Percentiles rank a stretch among this genome's conserved stretches.
Conservation (phyloP, 306 rosid genomes). For the Cucurbita pepo region DNA sequence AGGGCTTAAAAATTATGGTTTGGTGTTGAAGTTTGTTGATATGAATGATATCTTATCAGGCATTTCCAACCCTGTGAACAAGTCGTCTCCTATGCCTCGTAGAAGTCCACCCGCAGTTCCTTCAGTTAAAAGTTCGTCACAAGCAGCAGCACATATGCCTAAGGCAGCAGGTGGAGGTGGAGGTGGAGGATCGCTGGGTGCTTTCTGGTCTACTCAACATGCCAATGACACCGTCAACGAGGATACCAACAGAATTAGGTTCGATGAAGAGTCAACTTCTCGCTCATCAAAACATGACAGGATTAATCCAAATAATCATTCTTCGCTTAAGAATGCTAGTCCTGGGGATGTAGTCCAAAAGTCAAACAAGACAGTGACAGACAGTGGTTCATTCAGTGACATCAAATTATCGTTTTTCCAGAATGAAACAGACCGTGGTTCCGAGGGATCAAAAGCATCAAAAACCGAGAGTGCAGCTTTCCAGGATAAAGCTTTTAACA, state of each 20-base stretch:
- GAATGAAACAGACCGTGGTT: conserved; percentile 16
- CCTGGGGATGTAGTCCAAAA: conserved; percentile 32
- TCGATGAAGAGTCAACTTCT: conserved; percentile 55
- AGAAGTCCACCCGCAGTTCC: conserved; percentile 78
- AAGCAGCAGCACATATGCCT: conserved; percentile 29
- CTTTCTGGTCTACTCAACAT: conserved; percentile 84
- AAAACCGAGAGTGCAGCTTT: conserved; percentile 29
- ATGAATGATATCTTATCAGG: conserved; percentile 30
- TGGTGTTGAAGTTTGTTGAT: background rate
- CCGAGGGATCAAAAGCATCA: conserved; percentile 23
- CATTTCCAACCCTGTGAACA: conserved; percentile 30
- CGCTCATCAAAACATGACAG: conserved; percentile 33
- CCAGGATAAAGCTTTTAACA: conserved; percentile 49
- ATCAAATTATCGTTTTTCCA: conserved; percentile 45
- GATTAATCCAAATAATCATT: conserved; percentile 25
- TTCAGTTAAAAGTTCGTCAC: conserved; percentile 45
- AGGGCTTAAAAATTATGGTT: conserved; percentile 1
- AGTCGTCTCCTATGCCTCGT: conserved; percentile 44
- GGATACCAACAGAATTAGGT: conserved; percentile 33
- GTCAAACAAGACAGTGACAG: conserved; percentile 26
- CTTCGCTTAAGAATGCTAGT: conserved; percentile 28
- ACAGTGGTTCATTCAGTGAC: conserved; percentile 37
- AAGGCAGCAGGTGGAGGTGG: conserved; percentile 24
- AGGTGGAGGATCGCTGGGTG: conserved; percentile 60
- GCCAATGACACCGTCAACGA: conserved; percentile 35